Percentiles rank a stretch among this genome's conserved stretches.
Evolutionary conservation across 2,329 filamentous ascomycete species (phyloP).

Genomic region (Endoconidiophora polonica): DNA sequence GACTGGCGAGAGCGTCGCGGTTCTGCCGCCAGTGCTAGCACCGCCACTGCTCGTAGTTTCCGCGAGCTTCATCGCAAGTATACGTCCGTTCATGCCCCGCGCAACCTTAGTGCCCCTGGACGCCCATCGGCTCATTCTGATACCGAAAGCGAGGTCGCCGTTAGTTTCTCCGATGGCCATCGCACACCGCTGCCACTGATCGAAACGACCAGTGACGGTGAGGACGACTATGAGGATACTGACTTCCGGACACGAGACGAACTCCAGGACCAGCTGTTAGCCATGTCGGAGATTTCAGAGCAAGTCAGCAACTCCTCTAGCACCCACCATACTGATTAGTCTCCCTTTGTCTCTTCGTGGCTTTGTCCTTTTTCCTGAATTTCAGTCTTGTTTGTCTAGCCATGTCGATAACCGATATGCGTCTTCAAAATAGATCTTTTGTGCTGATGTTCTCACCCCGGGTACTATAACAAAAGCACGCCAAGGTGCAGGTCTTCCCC

Average conservation of each 20-base stretch:
- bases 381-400: too few species aligned
- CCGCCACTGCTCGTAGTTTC: slow-evolving; percentile 49
- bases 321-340: too few species aligned
- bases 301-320: too few species aligned
- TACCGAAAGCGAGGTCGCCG: slow-evolving; percentile 42
- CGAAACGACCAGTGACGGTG: slow-evolving; percentile 21
- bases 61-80: slow-evolving; percentile 44
- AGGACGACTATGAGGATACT: slow-evolving; percentile 5
- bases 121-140: slow-evolving; percentile 34
- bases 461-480: too few species aligned
- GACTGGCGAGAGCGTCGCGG: slow-evolving; percentile 36
- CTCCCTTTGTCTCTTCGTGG: too few species aligned
- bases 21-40: slow-evolving; percentile 48
- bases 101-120: slow-evolving; percentile 22
- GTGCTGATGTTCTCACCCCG: too few species aligned
- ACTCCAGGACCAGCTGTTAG: too few species aligned
- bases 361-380: too few species aligned
- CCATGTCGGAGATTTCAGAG: too few species aligned
- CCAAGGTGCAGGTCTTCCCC: too few species aligned
- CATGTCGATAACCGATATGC: too few species aligned
- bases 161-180: slow-evolving; percentile 43
- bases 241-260: slow-evolving; percentile 10
- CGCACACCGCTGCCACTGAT: slow-evolving; percentile 38
- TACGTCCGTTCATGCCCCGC: slow-evolving; percentile 33
- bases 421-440: too few species aligned